Evolutionary conservation across 371 early-diverging fungal species (phyloP), one percentile per base, ranked within the genome.

Genomic region (Choanephora cucurbitarum): DNA sequence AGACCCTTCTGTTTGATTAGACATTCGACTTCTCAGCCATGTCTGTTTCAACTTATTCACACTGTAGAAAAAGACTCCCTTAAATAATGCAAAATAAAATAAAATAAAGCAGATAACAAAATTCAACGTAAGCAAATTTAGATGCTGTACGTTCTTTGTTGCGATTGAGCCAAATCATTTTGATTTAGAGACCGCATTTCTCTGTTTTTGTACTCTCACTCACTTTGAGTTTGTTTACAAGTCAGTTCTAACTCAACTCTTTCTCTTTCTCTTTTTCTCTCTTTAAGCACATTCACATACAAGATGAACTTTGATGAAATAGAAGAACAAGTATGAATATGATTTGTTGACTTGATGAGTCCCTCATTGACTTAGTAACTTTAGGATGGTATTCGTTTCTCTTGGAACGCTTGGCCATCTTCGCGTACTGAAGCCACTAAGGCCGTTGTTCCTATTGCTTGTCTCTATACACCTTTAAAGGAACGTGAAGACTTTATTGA

Each of bases 381-480:
- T 48, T 48, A 46, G n/a, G 95, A 95, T 66, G 98, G 98, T 57
- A 86, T 96, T 67, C 91, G 99, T 33, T 88, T 99, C 65, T 93
- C 99, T 21, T 99, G 99, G 99, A 99, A 99, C 80, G 93, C 94
- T 23, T 97, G 97, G 89, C 97, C 99, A 53, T 89, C 91, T 58
- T 92, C 92, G 33, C 90, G 95, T 48, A 73, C 91, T 37, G 99
- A 98, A 70, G 96, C 94, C 15, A 93, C 93, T 21, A 87, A 96
- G 61, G 88, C 93, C 51, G 95, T 98, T 21, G 95, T 99, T 0
- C 99, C 99, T 34, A 91, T 99, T 54, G 93, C 94, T 5, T 91
- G 91, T 63, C 75, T 99, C 52, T 99, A 99, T 77, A 99, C 99
- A 37, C 93, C 97, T n/a, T 81, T 98, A 40, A 98, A 98, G 70